Conservation (phyloP, 257 asterid genomes). For the Oldenlandia corymbosa region DNA sequence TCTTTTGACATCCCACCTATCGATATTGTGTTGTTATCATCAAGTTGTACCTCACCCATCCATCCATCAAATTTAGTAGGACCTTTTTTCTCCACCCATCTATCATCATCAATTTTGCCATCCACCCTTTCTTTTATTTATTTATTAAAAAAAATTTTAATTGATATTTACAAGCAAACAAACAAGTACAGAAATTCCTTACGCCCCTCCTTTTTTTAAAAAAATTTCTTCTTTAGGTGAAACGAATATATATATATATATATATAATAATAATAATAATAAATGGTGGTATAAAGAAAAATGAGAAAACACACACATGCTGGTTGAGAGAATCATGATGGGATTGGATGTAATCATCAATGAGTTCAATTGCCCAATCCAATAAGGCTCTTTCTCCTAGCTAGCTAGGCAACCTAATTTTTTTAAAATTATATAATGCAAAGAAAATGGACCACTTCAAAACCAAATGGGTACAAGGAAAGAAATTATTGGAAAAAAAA, state of each 20-base stretch:
- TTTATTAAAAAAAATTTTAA: too few relatives aligned
- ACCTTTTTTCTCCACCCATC: conserved; percentile 2
- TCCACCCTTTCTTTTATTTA: neutral
- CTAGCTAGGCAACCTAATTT: conserved; percentile 9
- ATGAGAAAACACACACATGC: too few relatives aligned
- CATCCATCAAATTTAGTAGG: too few relatives aligned
- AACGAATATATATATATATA: too few relatives aligned
- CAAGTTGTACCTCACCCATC: conserved; percentile 8
- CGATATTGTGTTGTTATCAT: neutral
- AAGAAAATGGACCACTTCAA: conserved; percentile 24
- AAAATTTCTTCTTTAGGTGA: too few relatives aligned
- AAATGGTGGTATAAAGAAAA: too few relatives aligned
- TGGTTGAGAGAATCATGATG: neutral
- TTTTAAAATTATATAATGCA: conserved; percentile 7
- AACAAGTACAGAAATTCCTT: neutral
- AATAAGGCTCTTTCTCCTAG: too few relatives aligned
- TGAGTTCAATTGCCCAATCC: neutral
- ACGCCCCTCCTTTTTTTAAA: neutral
- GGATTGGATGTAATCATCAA: conserved; percentile 17
- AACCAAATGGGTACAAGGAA: conserved; percentile 16
- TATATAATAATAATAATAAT: too few relatives aligned
- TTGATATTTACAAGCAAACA: conserved; percentile 5
- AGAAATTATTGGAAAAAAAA: conserved; percentile 19
- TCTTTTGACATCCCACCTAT: conserved; percentile 27
- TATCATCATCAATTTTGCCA: too few relatives aligned